These are phyloP conservation scores for Drechslerella coelobrocha DNA, from an alignment of 2,329 filamentous ascomycete genomes.

Conservation along the genomic window DNA sequence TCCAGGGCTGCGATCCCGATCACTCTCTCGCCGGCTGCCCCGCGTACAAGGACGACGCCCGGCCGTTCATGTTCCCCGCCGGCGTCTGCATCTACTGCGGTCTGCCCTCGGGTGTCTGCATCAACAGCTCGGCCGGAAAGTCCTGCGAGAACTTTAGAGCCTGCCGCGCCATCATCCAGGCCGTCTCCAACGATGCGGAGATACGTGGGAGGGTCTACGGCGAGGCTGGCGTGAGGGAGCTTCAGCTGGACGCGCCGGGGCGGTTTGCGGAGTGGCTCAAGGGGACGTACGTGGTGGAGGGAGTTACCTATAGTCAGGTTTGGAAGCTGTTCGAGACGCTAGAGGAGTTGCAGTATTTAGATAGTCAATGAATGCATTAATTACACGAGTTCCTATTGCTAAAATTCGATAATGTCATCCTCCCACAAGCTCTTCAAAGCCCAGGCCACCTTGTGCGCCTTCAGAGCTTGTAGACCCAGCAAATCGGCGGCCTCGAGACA, in stretches of 20 bases:
- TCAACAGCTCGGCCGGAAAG: not conserved
- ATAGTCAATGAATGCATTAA: no score
- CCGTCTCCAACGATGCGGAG: not conserved
- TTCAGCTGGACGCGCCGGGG: not conserved
- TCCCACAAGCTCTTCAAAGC: conserved; percentile 1
- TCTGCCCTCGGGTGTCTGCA: not conserved
- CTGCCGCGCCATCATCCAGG: not conserved
- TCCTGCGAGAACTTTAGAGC: not conserved
- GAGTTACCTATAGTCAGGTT: not conserved
- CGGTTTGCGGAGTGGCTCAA: not conserved
- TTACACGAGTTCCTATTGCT: not conserved
- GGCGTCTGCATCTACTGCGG: not conserved
- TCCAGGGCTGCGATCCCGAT: not conserved
- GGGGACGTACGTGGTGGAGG: not conserved
- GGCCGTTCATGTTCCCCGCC: not conserved
- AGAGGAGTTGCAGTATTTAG: not conserved
- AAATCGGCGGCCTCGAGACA: not conserved
- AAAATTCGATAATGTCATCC: not conserved
- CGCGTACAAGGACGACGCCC: not conserved
- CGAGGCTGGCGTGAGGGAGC: not conserved
- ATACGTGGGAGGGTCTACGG: not conserved
- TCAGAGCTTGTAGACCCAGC: not conserved
- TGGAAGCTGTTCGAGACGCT: not conserved
- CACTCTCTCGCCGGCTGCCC: conserved; percentile 1
- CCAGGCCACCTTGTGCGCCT: not conserved